These are phyloP conservation scores for Fusarium tuaranense DNA, from an alignment of 2,329 filamentous ascomycete species.

Conservation along the genomic window DNA sequence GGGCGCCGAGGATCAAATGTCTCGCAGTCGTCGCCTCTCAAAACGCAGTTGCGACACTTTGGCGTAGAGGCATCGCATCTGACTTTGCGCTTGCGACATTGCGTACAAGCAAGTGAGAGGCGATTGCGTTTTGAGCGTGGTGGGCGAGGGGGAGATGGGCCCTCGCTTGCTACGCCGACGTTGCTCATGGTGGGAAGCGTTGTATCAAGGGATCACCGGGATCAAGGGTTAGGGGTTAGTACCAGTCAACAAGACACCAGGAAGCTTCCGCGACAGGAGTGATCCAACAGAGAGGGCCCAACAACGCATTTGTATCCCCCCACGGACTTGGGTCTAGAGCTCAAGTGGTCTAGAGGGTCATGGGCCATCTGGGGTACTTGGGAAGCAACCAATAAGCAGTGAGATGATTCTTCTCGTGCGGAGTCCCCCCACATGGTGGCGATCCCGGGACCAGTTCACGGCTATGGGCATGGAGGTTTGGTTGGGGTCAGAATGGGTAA, in stretches of 20 bases:
- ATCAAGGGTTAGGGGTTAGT: constrained; percentile 8
- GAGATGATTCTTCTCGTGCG: not conserved
- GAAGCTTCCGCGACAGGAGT: not conserved
- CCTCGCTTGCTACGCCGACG: constrained; percentile 13
- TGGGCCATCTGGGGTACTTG: constrained; percentile 19
- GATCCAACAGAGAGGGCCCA: not conserved
- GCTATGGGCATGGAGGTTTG: not conserved
- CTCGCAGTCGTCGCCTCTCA: constrained; percentile 34
- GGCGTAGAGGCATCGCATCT: constrained; percentile 40
- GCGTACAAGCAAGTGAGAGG: constrained; percentile 34
- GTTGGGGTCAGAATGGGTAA: not conserved
- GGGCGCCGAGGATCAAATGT: constrained; percentile 37
- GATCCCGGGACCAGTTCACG: constrained; percentile 19
- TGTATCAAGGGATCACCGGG: not conserved
- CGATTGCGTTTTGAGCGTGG: constrained; percentile 26
- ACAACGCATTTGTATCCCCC: constrained; percentile 35
- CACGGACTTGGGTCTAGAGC: constrained; percentile 9
- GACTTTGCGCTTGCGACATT: constrained; percentile 39
- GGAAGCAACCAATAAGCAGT: constrained; percentile 3
- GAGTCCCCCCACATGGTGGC: constrained; percentile 25
- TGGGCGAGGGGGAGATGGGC: constrained; percentile 17
- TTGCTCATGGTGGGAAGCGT: not conserved
- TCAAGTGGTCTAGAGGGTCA: not conserved
- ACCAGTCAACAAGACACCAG: not conserved
- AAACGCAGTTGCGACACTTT: constrained; percentile 39